Evolutionary conservation across 169 alveolate genomes (phyloP), one percentile per base, ranked within the genome.

Genomic region (Plasmodium berghei): DNA sequence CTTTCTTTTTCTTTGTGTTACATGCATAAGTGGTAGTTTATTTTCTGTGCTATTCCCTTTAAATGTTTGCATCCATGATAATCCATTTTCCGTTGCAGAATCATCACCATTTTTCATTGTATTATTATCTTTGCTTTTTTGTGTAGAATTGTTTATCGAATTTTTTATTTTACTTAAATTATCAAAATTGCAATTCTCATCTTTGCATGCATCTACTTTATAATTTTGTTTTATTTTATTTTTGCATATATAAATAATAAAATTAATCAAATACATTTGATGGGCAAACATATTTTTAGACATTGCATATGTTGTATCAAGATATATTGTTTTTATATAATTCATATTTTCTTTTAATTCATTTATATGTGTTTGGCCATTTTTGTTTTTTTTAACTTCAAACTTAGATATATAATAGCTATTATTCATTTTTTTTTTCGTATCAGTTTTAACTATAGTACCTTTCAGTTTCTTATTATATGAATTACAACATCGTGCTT

Each of bases 241-340:
- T 71, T 66, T 80, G 28, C 90, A 80, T 34, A 80, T n/a, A 80
- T 80, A 80, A 64, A 80, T 80, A 54, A 80, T 56, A 45, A 61
- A 80, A 80, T 80, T 80, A 61, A 80, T 64, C 69, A 80, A 20
- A 67, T 80, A 80, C 63, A 80, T 66, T 45, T 80, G 90, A 26
- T 77, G 90, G 28, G 83, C 83, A 58, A 80, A 80, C 49, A 80
- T 52, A 55, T 80, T 80, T 80, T 80, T 80, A 45, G 71, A 54
- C 52, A 80, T 48, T 3, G 90, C 90, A 80, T 80, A 80, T 5
- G 90, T 80, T 22, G 90, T 80, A 62, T 80, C 90, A 70, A 80
- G 90, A 54, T 80, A 80, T 34, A 80, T 80, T n/a, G 90, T 80
- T 52, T 48, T 66, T 64, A 80, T 80, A 55, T 80, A 80, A 80